These are phyloP conservation scores for Rosa multiflora DNA, from an alignment of 306 rosid species.

Conservation along the genomic window DNA sequence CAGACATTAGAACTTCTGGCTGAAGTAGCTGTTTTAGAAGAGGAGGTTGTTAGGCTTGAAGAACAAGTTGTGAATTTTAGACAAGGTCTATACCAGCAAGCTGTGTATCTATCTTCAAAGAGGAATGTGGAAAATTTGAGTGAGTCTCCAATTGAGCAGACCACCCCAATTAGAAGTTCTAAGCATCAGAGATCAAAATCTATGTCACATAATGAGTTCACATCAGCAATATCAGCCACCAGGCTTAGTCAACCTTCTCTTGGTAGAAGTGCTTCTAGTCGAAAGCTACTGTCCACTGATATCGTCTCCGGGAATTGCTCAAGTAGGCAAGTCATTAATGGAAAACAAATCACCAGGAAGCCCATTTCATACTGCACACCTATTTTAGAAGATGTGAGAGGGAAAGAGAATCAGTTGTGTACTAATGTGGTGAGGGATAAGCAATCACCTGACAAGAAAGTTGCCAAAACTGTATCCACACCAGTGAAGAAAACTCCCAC, in stretches of 20 bases:
- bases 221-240: slow-evolving; percentile 28
- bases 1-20: slow-evolving; percentile 90
- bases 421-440: slow-evolving; percentile 49
- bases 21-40: slow-evolving; percentile 93
- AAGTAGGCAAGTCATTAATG: slow-evolving; percentile 31
- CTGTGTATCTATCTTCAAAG: slow-evolving; percentile 61
- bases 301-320: slow-evolving; percentile 30
- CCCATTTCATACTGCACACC: slow-evolving; percentile 36
- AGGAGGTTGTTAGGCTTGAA: slow-evolving; percentile 82
- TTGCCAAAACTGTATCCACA: slow-evolving; percentile 34
- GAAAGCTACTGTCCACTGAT: slow-evolving; percentile 52
- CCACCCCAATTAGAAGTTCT: slow-evolving; percentile 40
- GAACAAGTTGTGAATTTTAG: slow-evolving; percentile 82
- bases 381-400: slow-evolving; percentile 52
- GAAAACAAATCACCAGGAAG: slow-evolving; percentile 44
- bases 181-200: slow-evolving; percentile 83
- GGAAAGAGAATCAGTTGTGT: slow-evolving; percentile 66
- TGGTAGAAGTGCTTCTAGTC: slow-evolving; percentile 61
- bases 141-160: slow-evolving; percentile 42
- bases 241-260: slow-evolving; percentile 65
- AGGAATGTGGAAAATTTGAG: slow-evolving; percentile 50
- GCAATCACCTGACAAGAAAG: slow-evolving; percentile 63
- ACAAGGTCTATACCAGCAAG: slow-evolving; percentile 84
- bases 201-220: slow-evolving; percentile 63
- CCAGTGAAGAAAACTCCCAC: slow-evolving; percentile 53